phyloP scores from a whole-genome alignment of 1,284 basidiomycete genomes.

The Trichosporon coremiiforme region DNA sequence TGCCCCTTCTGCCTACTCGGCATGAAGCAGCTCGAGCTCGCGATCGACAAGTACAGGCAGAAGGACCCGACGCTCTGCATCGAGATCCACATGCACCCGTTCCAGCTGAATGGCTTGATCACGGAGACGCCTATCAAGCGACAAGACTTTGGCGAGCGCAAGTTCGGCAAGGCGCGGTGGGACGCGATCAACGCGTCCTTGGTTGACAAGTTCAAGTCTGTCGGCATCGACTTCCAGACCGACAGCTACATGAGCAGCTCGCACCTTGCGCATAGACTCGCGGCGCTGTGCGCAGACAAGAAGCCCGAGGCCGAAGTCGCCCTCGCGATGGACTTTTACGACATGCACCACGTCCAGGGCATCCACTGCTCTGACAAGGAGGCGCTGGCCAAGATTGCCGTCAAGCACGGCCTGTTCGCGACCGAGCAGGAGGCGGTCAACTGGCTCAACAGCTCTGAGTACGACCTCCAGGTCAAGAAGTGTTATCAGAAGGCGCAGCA shows the following conservation, averaged over 20 bases:
- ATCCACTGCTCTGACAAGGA: constrained; percentile 49
- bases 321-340: constrained; percentile 46
- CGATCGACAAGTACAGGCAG: constrained; percentile 37
- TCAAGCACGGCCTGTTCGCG: constrained; percentile 52
- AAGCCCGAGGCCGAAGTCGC: constrained; percentile 50
- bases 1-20: constrained; percentile 53
- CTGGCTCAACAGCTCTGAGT: constrained; percentile 45
- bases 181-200: constrained; percentile 42
- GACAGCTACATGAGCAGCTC: constrained; percentile 52
- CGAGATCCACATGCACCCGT: constrained; percentile 51
- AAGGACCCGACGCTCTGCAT: constrained; percentile 34
- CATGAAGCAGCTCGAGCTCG: constrained; percentile 43
- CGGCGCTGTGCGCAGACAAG: constrained; percentile 41
- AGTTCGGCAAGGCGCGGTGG: constrained; percentile 53
- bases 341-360: constrained; percentile 55
- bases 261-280: constrained; percentile 55
- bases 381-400: constrained; percentile 49
- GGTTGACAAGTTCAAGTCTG: constrained; percentile 45
- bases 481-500: constrained; percentile 44
- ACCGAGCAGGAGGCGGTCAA: constrained; percentile 38
- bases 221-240: constrained; percentile 52
- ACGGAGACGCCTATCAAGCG: constrained; percentile 41
- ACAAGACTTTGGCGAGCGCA: constrained; percentile 41
- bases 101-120: constrained; percentile 48
- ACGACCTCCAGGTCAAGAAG: constrained; percentile 47